phyloP scores from a whole-genome alignment of 2,329 filamentous ascomycete genomes.

The Sporothrix humicola region DNA sequence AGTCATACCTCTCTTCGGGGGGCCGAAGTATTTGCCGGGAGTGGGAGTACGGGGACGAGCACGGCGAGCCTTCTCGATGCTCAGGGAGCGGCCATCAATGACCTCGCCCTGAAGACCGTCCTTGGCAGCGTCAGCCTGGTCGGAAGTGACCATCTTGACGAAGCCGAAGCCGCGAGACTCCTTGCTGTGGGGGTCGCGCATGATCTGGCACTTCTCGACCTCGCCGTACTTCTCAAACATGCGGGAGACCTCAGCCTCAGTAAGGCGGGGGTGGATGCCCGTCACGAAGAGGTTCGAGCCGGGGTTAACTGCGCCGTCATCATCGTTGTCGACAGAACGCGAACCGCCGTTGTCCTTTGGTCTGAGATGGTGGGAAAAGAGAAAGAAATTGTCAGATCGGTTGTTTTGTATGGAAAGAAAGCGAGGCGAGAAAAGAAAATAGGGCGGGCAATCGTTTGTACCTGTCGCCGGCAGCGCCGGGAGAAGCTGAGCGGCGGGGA shows the following conservation, averaged over 20 bases:
- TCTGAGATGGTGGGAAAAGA: conserved; percentile 33
- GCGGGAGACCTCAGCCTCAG: conserved; percentile 87
- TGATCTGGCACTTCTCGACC: conserved; percentile 99
- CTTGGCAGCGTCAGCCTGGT: conserved; percentile 95
- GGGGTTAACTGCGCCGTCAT: conserved; percentile 84
- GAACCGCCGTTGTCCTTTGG: conserved; percentile 55
- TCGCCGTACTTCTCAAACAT: conserved; percentile 99
- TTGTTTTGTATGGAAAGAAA: conserved; percentile 42
- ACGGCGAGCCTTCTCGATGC: conserved; percentile 98
- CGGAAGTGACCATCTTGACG: conserved; percentile 96
- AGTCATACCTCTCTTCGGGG: conserved; percentile 88
- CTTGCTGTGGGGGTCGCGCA: conserved; percentile 97
- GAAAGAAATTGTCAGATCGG: conserved; percentile 6
- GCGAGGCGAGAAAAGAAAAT: conserved; percentile 33
- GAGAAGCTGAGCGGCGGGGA: conserved; percentile 68
- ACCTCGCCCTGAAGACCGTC: conserved; percentile 94
- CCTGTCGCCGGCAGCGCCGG: conserved; percentile 60
- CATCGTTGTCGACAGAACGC: conserved; percentile 59
- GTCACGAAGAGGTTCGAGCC: conserved; percentile 99
- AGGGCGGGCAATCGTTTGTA: conserved; percentile 43
- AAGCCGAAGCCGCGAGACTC: conserved; percentile 99
- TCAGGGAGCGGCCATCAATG: conserved; percentile 92
- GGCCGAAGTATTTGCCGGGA: conserved; percentile 98
- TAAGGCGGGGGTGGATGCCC: conserved; percentile 91
- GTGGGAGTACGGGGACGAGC: conserved; percentile 94